Evolutionary conservation across 169 alveolate species (phyloP), one percentile per base, ranked within the genome.

Genomic region (Plasmodium vinckei): DNA sequence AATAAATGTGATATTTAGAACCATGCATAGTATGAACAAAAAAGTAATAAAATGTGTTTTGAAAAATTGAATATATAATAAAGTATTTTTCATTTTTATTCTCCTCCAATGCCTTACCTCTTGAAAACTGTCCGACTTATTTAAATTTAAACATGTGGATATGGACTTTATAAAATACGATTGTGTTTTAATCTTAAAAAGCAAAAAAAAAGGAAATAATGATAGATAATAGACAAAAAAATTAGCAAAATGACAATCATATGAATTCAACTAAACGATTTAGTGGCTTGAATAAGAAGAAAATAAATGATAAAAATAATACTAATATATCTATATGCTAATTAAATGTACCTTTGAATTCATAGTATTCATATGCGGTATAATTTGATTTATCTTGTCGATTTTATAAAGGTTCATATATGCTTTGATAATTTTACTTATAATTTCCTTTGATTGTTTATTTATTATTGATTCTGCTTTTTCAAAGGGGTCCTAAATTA

Each of bases 371-470:
- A 79, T 79, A 49, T 79, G 89, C n/a, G 84, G 53, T 17, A 79
- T 79, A 27, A 79, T 79, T 42, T 68, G 65, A 71, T 17, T 79
- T 12, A 79, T 79, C 17, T 79, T 79, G 19, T 79, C 89, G 10
- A 79, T 68, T 12, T 42, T 65, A 61, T 79, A 79, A 19, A 79
- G 44, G 64, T 65, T 79, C 89, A 79, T 79, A 53, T 79, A 79
- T n/a, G 89, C 68, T 49, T 79, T 79, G 42, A 79, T 79, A 21
- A 79, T 46, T 79, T 68, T 79, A 59, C 89, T 79, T 5, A 79
- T 79, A 46, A 79, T 64, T 79, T 79, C 89, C 71, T 79, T 79
- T n/a, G 89, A 64, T 42, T 79, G 89, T 44, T 79, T 79, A 39
- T 79, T 79, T n/a, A 79, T n/a, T 23, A 79, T 79, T 17, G 65